A percentile compares a stretch with the other conserved stretches of the same genome.
Evolutionary conservation across 352 stramenopile species (phyloP).

Genomic region (Pythium diclinum): DNA sequence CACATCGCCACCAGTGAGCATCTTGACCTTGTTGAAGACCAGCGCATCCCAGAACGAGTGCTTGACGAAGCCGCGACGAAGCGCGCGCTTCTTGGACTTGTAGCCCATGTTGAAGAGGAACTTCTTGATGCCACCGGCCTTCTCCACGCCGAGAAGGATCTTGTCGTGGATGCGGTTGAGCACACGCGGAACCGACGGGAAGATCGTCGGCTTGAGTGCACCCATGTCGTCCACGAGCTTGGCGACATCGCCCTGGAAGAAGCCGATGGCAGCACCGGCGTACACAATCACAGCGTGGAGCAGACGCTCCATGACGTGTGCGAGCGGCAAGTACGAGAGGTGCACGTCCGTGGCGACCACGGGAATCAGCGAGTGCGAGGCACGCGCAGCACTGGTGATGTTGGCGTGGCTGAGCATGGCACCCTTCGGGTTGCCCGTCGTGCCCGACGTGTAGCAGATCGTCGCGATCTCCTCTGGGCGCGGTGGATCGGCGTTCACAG

Average conservation of each 20-base stretch:
- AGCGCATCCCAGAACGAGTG: slow-evolving; percentile 91
- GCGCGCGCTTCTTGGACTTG: slow-evolving; percentile 39
- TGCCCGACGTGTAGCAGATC: slow-evolving; percentile 87
- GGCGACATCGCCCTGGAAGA: slow-evolving; percentile 71
- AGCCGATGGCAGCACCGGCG: slow-evolving; percentile 68
- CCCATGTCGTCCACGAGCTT: slow-evolving; percentile 89
- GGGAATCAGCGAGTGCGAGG: not conserved
- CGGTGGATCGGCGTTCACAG: slow-evolving; percentile 46
- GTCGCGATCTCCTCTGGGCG: slow-evolving; percentile 83
- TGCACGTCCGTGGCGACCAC: slow-evolving; percentile 64
- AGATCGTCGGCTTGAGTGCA: slow-evolving; percentile 83
- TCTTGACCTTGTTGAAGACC: slow-evolving; percentile 95
- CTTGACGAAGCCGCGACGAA: slow-evolving; percentile 31
- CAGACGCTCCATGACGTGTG: slow-evolving; percentile 93
- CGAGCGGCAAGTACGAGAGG: slow-evolving; percentile 94
- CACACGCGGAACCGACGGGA: slow-evolving; percentile 89
- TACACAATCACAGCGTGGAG: slow-evolving; percentile 88
- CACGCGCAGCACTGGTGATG: slow-evolving; percentile 31
- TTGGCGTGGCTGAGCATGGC: slow-evolving; percentile 65
- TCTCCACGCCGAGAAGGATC: slow-evolving; percentile 44
- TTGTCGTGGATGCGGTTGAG: slow-evolving; percentile 95
- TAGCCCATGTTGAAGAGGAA: slow-evolving; percentile 39
- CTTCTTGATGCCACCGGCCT: slow-evolving; percentile 31
- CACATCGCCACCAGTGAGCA: slow-evolving; percentile 85
- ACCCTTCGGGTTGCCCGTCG: slow-evolving; percentile 70